These are phyloP conservation scores for Talaromyces borbonicus DNA, from an alignment of 495 filamentous ascomycete genomes.

Conservation along the genomic window DNA sequence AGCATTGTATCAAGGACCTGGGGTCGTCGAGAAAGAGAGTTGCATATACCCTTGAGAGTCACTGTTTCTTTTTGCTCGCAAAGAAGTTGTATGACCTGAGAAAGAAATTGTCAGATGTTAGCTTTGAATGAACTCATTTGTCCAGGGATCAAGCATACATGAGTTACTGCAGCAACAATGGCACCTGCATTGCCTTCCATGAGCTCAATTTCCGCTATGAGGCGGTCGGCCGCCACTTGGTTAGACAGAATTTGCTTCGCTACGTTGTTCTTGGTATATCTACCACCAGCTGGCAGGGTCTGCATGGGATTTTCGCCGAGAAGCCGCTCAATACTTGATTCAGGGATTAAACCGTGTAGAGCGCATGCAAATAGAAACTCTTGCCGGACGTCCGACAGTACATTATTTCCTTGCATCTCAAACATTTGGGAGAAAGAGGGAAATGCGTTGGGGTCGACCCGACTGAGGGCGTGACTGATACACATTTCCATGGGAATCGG, in stretches of 20 bases:
- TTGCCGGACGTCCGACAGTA: slow-evolving; percentile 74
- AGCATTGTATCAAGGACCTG: slow-evolving; percentile 75
- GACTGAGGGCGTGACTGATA: slow-evolving; percentile 66
- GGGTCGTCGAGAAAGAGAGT: slow-evolving; percentile 66
- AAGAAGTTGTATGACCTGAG: slow-evolving; percentile 63
- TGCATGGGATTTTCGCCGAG: slow-evolving; percentile 82
- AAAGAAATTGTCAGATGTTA: slow-evolving; percentile 10
- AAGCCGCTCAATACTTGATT: slow-evolving; percentile 66
- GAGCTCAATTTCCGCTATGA: slow-evolving; percentile 74
- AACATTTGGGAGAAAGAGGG: slow-evolving; percentile 74
- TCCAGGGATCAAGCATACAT: slow-evolving; percentile 38
- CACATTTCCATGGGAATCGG: slow-evolving; percentile 64
- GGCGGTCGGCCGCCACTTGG: slow-evolving; percentile 57
- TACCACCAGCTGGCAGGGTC: slow-evolving; percentile 62
- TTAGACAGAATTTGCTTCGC: slow-evolving; percentile 64
- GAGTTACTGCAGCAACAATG: slow-evolving; percentile 69
- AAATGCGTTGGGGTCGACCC: slow-evolving; percentile 69
- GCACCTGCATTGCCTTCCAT: slow-evolving; percentile 93
- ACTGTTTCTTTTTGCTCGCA: slow-evolving; percentile 83
- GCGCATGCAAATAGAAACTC: slow-evolving; percentile 91
- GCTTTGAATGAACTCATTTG: neutral
- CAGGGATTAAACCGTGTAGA: slow-evolving; percentile 70
- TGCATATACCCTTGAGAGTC: slow-evolving; percentile 77
- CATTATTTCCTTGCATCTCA: slow-evolving; percentile 61
- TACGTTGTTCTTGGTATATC: slow-evolving; percentile 66